Base-by-base conservation (phyloP, 2,329 filamentous ascomycete species). In the Trichophyton rubrum region DNA sequence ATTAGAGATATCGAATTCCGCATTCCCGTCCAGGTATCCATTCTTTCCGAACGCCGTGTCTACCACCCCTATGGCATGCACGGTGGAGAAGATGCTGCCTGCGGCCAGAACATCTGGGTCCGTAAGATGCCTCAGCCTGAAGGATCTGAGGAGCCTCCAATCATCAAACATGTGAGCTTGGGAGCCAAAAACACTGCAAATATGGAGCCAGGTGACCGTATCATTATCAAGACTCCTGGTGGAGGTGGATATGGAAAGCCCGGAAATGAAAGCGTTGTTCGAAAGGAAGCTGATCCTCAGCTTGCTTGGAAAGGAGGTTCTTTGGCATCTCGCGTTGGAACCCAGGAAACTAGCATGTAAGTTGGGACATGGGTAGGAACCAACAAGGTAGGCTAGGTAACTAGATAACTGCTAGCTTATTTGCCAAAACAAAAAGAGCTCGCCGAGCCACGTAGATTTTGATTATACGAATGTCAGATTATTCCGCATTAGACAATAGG, bases 101-200 rank as follows among this genome's bases (percentile, higher is more conserved):
- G 86, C 62, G 91, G 91, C 0, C 75, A 89, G 59, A 96, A 96
- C 67, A 77, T 93, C 43, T 96, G 90, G 90, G 85, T 92, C 43
- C 77, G 87, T 13, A 85, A 82, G 61, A 84, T 89, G 45, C 77
- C 80, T 67, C 82, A 80, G 72, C 47, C 47, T 9, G 49, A 55
- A 35, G 60, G 64, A 60, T 61, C 69, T 61, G 65, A 60, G 56
- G 66, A 67, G 33, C 66, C 68, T 30, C 65, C 60, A 56, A 65
- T 67, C 30, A 66, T 68, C 35, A 62, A 65, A 35, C 49, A 61
- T 41, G 67, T 71, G 40, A 71, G 67, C 40, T 47, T 72, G 9
- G 70, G 70, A 13, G 69, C 64, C 6, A 72, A 70, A 61, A 71
- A 72, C 53, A 69, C 70, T 22, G 64, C 65, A 27, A 65, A 67